phyloP scores from a whole-genome alignment of 495 filamentous ascomycete genomes.

The Penicillium paxilli region DNA sequence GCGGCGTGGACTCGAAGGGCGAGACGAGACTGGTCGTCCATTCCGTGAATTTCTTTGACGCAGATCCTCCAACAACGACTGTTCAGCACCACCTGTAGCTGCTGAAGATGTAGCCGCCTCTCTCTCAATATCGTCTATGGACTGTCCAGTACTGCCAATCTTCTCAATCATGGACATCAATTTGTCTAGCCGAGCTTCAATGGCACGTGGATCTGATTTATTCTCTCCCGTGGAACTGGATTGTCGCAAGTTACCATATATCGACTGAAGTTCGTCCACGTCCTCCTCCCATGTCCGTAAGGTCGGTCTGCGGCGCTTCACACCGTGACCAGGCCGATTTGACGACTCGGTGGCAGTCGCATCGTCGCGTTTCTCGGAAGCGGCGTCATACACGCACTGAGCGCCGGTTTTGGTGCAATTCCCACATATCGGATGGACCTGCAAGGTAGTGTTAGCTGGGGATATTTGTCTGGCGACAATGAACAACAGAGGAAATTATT shows the following conservation, averaged over 20 bases:
- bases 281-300: conserved; percentile 35
- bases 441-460: background rate
- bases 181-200: conserved; percentile 46
- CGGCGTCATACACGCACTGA: conserved; percentile 45
- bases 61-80: conserved; percentile 15
- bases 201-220: conserved; percentile 34
- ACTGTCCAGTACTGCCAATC: conserved; percentile 33
- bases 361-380: conserved; percentile 27
- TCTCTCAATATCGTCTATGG: conserved; percentile 25
- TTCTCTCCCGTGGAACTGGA: conserved; percentile 23
- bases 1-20: conserved; percentile 37
- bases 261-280: conserved; percentile 38
- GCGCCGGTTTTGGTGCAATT: conserved; percentile 47
- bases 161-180: conserved; percentile 48
- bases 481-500: background rate
- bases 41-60: conserved; percentile 15
- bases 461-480: no score
- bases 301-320: conserved; percentile 37
- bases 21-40: conserved; percentile 16
- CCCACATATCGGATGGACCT: conserved; percentile 50
- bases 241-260: conserved; percentile 35
- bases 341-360: conserved; percentile 10
- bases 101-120: no score
- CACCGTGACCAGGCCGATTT: conserved; percentile 25
- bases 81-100: conserved; percentile 26